Base-by-base conservation (phyloP, 805 yeast genomes). In the Peterozyma xylosa region DNA sequence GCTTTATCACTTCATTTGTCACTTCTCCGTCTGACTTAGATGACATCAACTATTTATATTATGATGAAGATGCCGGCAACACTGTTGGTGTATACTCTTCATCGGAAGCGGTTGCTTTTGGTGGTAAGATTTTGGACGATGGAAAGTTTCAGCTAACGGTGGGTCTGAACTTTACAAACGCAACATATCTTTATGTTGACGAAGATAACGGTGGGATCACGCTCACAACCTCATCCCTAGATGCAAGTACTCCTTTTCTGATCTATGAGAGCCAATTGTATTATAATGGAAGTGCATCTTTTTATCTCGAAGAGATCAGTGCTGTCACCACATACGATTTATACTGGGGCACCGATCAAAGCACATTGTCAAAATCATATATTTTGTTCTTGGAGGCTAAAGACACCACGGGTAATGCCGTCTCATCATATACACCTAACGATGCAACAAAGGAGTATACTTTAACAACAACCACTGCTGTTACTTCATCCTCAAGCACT, bases 201-300 rank as follows among this genome's bases (percentile, higher is more conserved):
- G 39, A 34, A 9, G 30, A 27, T 16, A 42, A 42, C 34, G 45
- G 45, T 13, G 42, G 42, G 5, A 35, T 42, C 2, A 17, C 36
- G 3, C 42, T 42, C 3, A 42, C 39, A 10, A 42, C 34, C 37
- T 9, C 42, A 3, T 34, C 42, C 6, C 7, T 7, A 21, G 27
- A 21, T 7, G 35, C 17, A 13, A 34, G 39, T 13, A 42, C 36
- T 10, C 45, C 45, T 9, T 42, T 42, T 30, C 42, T 14, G n/a
- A 13, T 42, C 30, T 13, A 30, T 13, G 39, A 42, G 34, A 39
- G 27, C 9, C 36, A 35, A 2, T 42, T 42, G 17, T 42, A 38
- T 35, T 42, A 42, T 30, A 16, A 38, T 14, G 45, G 42, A 5
- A 34, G 39, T 38, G 45, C 45, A n/a, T 42, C 42, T 2, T 42